phyloP scores from a whole-genome alignment of 192 early-diverging fungal genomes.

The Dissophora globulifera region DNA sequence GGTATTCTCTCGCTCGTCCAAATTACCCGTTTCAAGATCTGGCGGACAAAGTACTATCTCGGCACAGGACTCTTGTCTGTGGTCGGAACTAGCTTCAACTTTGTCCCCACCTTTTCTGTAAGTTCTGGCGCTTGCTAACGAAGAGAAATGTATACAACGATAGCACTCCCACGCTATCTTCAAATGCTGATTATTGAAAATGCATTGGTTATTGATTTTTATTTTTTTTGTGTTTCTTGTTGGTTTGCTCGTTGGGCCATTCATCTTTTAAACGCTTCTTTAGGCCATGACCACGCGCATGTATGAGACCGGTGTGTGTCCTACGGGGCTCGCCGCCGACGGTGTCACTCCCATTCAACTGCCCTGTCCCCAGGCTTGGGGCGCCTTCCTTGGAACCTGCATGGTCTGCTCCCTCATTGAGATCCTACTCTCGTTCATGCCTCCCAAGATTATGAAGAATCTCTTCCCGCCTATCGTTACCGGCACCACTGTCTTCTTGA shows the following conservation, averaged over 20 bases:
- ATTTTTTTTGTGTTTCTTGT: too few relatives aligned
- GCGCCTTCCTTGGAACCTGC: conserved; percentile 62
- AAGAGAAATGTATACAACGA: too few relatives aligned
- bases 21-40: conserved; percentile 63
- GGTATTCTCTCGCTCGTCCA: conserved; percentile 63
- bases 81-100: conserved; percentile 63
- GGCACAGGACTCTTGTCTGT: conserved; percentile 64
- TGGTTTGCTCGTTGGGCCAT: too few relatives aligned
- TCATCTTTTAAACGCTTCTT: too few relatives aligned
- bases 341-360: conserved; percentile 48
- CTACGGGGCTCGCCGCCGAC: conserved; percentile 33
- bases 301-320: conserved; percentile 47
- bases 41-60: conserved; percentile 41
- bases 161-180: too few relatives aligned
- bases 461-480: conserved; percentile 68
- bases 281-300: conserved; percentile 57
- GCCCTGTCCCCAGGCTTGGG: conserved; percentile 62
- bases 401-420: conserved; percentile 60
- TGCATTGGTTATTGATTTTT: too few relatives aligned
- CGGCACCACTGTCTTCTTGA: conserved; percentile 59
- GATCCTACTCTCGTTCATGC: conserved; percentile 59
- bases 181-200: too few relatives aligned
- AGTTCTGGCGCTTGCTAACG: too few relatives aligned
- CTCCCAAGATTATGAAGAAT: conserved; percentile 55
- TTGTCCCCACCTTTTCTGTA: conserved; percentile 40